Conservation (phyloP, 1,284 basidiomycete species). For the Ganoderma boninense region DNA sequence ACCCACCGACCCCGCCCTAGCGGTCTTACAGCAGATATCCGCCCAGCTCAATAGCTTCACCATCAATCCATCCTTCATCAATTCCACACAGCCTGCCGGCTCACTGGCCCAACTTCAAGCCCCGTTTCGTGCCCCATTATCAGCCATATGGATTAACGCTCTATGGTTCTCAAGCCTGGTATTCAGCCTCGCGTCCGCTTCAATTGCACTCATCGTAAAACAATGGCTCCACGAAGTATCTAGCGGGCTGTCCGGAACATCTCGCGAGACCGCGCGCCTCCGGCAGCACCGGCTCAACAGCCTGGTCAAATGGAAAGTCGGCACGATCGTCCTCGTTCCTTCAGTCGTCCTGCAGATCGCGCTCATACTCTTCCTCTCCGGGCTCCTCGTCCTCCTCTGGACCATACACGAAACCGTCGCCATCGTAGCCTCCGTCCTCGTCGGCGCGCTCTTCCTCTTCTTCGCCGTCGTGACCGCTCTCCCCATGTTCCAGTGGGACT, state of each 20-base stretch:
- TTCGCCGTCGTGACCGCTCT: slow-evolving; percentile 21
- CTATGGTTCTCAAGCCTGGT: slow-evolving; percentile 32
- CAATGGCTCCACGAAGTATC: slow-evolving; percentile 28
- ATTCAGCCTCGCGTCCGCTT: slow-evolving; percentile 25
- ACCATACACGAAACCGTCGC: slow-evolving; percentile 29
- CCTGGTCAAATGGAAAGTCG: slow-evolving; percentile 33
- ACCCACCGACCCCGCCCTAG: slow-evolving; percentile 6
- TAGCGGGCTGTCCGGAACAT: slow-evolving; percentile 9
- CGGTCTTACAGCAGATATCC: slow-evolving; percentile 10
- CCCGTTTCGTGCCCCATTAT: slow-evolving; percentile 5
- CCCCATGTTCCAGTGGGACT: slow-evolving; percentile 25
- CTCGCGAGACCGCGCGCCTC: slow-evolving; percentile 15
- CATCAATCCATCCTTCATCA: slow-evolving; percentile 10
- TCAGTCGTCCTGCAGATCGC: slow-evolving; percentile 36
- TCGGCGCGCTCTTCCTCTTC: slow-evolving; percentile 18
- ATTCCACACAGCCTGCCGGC: slow-evolving; percentile 25
- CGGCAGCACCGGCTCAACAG: slow-evolving; percentile 36
- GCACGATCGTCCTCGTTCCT: slow-evolving; percentile 30
- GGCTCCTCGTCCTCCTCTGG: slow-evolving; percentile 34
- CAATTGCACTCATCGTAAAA: slow-evolving; percentile 27
- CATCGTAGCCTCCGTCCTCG: slow-evolving; percentile 10
- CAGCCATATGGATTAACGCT: slow-evolving; percentile 24
- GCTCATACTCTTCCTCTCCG: slow-evolving; percentile 31
- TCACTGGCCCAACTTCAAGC: slow-evolving; percentile 5
- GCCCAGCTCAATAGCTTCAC: slow-evolving; percentile 11